These are phyloP conservation scores for Pyrenopolyporus hunteri DNA, from an alignment of 495 filamentous ascomycete genomes.

Conservation along the genomic window DNA sequence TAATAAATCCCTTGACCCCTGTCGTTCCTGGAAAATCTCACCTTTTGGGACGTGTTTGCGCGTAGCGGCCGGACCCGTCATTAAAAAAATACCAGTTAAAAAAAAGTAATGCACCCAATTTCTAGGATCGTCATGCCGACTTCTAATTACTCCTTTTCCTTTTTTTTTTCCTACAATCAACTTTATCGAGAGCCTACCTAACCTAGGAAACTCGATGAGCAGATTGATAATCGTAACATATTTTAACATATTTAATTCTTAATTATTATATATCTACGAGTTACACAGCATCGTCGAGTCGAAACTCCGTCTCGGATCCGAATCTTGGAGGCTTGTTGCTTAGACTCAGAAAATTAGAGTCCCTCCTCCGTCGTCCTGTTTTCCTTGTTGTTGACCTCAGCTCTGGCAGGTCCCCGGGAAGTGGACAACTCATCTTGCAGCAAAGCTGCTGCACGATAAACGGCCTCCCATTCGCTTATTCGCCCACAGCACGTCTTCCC, in stretches of 20 bases:
- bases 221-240: background rate
- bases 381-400: slow-evolving; percentile 20
- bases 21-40: slow-evolving; percentile 33
- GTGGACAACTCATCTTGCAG: slow-evolving; percentile 60
- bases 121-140: slow-evolving; percentile 11
- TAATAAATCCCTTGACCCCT: slow-evolving; percentile 34
- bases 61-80: slow-evolving; percentile 34
- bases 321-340: slow-evolving; percentile 22
- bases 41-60: slow-evolving; percentile 39
- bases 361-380: background rate
- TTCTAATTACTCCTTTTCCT: slow-evolving; percentile 22
- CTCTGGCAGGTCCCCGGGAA: slow-evolving; percentile 22
- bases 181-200: background rate
- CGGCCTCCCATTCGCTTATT: slow-evolving; percentile 47
- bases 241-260: slow-evolving; percentile 14
- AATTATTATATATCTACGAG: slow-evolving; percentile 23
- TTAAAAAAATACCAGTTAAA: slow-evolving; percentile 1
- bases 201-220: background rate
- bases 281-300: slow-evolving; percentile 34
- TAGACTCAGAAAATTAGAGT: slow-evolving; percentile 9
- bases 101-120: slow-evolving; percentile 17
- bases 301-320: slow-evolving; percentile 37
- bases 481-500: slow-evolving; percentile 23
- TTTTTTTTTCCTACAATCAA: slow-evolving; percentile 6
- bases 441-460: slow-evolving; percentile 49